Evolutionary conservation across 176 grass and related monocot species (phyloP).

Genomic region (Dactylis glomerata): DNA sequence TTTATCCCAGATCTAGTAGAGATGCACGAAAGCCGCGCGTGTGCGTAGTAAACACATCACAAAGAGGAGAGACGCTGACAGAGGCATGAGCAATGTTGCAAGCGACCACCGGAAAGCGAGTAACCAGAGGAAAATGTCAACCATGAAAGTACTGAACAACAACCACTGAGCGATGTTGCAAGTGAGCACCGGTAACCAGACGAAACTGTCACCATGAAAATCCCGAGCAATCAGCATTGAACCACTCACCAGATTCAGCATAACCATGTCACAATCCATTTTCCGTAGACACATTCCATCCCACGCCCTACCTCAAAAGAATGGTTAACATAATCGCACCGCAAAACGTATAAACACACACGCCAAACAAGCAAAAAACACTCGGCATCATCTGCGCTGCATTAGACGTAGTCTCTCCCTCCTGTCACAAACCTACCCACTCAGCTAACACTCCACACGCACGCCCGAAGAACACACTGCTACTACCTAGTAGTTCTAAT

Average conservation of each 20-base stretch:
- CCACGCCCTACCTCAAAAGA: conserved; percentile 16
- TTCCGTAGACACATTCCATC: neutral
- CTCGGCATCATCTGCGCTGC: neutral
- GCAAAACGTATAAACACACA: conserved; percentile 20
- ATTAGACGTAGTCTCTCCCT: neutral
- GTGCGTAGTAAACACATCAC: too few relatives aligned
- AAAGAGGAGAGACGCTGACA: too few relatives aligned
- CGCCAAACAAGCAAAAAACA: neutral
- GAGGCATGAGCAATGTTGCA: too few relatives aligned
- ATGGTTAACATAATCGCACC: conserved; percentile 26
- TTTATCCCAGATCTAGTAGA: too few relatives aligned
- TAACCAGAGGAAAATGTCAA: too few relatives aligned
- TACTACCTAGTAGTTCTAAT: conserved; percentile 18
- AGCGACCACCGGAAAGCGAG: too few relatives aligned
- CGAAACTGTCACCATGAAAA: too few relatives aligned
- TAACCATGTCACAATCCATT: neutral
- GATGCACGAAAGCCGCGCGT: too few relatives aligned
- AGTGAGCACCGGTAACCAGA: neutral
- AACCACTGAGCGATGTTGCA: neutral
- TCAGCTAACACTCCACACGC: neutral
- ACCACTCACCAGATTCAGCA: neutral
- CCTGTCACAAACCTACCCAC: neutral
- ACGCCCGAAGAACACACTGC: neutral
- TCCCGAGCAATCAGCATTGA: neutral
- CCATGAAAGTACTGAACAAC: neutral